Evolutionary conservation across 192 early-diverging fungal species (phyloP), one percentile per base, ranked within the genome.

Genomic region (Coemansia sp.): DNA sequence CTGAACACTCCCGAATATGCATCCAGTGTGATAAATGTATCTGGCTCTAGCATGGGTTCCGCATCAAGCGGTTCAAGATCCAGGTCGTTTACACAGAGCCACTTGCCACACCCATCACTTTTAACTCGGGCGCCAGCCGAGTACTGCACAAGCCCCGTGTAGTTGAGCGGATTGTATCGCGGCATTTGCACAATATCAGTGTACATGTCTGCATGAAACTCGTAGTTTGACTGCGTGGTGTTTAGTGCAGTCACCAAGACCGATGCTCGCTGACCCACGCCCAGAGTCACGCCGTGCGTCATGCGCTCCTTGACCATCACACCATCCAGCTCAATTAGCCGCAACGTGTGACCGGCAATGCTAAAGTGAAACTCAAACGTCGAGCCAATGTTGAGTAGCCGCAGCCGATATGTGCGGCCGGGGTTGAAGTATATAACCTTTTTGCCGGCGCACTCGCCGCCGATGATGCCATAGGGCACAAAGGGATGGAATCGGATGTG

Each of bases 271-370:
- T 91, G 90, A 4, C 85, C 92, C 19, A 82, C 72, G 8, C 81
- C 81, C 10, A 91, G 30, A 11, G 75, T 67, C 15, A 90, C 68
- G 21, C 71, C 76, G 9, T 76, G 50, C 2, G 82, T 81, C 12
- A 57, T 59, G 21, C 53, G 78, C 22, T 81, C 80, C 40, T 82
- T 63, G 20, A 80, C 77, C 53, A 83, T 72, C 29, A 83, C 80
- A 28, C 90, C 90, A 40, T 92, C 88, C 23, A 85, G 79, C 60
- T 94, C 92, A 64, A 94, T 88, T 14, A 94, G 64, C 34, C 78
- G 70, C 65, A 94, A 60, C 17, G 76, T 67, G 64, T 92, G 92
- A 12, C 78, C 83, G 51, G 89, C 88, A 54, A 94, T 88, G 57
- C 79, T 81, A 55, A 94, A 79, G 50, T 82, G 75, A 67, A 84